Conservation (phyloP, 805 yeast species). For the Kuraishia piskuri region DNA sequence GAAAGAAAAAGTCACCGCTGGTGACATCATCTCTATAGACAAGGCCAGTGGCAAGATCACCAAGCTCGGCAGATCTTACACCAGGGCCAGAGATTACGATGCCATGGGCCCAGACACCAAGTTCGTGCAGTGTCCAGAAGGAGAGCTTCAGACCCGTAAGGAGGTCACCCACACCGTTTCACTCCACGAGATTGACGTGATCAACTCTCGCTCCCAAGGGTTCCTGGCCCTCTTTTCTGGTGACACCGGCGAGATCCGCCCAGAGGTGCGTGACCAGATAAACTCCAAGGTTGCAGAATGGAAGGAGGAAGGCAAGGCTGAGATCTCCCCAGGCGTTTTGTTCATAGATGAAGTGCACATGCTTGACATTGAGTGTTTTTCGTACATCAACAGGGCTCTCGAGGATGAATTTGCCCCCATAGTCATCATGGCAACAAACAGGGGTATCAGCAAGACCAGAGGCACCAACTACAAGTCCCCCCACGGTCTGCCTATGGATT, state of each 20-base stretch:
- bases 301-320: constrained; percentile 98
- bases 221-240: constrained; percentile 92
- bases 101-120: constrained; percentile 98
- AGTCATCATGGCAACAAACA: constrained; percentile 95
- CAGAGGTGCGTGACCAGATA: constrained; percentile 93
- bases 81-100: constrained; percentile 95
- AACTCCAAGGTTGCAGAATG: constrained; percentile 96
- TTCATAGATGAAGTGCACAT: constrained; percentile 98
- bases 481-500: constrained; percentile 94
- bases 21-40: constrained; percentile 93
- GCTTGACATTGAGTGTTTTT: constrained; percentile 95
- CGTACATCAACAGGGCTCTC: constrained; percentile 89
- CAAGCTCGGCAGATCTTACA: constrained; percentile 90
- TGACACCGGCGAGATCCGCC: constrained; percentile 94
- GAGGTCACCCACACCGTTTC: constrained; percentile 98
- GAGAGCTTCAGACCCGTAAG: constrained; percentile 92
- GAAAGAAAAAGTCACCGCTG: constrained; percentile 92
- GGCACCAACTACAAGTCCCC: constrained; percentile 93
- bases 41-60: constrained; percentile 92
- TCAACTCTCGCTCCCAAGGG: constrained; percentile 96
- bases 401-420: constrained; percentile 97
- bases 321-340: constrained; percentile 93
- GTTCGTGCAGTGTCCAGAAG: constrained; percentile 97
- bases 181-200: constrained; percentile 93
- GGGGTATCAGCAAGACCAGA: constrained; percentile 89